Percentiles rank a stretch among this genome's conserved stretches.
Evolutionary conservation across 2,329 filamentous ascomycete species (phyloP).

Genomic region (Venturia aucupariae): DNA sequence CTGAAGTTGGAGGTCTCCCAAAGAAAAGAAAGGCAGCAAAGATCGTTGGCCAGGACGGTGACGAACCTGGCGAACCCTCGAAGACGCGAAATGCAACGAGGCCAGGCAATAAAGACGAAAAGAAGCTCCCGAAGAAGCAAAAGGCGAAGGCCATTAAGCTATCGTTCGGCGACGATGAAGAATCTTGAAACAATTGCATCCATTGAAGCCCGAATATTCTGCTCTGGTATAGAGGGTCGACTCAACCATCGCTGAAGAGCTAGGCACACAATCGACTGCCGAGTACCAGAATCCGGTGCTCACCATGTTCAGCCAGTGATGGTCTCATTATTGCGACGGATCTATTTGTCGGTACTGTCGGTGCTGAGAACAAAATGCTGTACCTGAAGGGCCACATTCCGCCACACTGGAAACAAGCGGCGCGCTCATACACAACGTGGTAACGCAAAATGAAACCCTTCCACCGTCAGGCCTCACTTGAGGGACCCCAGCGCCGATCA

Average conservation of each 20-base stretch:
- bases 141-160: constrained; percentile 16
- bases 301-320: neutral
- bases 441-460: neutral
- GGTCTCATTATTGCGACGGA: too few relatives aligned
- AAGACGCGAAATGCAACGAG: constrained; percentile 25
- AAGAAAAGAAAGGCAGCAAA: constrained; percentile 32
- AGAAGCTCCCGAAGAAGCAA: constrained; percentile 15
- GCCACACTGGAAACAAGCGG: neutral
- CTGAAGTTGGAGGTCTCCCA: constrained; percentile 24
- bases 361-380: too few relatives aligned
- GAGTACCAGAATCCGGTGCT: too few relatives aligned
- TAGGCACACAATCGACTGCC: neutral
- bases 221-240: too few relatives aligned
- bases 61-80: constrained; percentile 20
- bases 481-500: neutral
- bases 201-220: too few relatives aligned
- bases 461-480: neutral
- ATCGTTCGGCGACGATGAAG: constrained; percentile 16
- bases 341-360: too few relatives aligned
- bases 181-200: neutral
- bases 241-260: neutral
- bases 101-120: neutral
- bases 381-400: neutral
- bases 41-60: constrained; percentile 25
- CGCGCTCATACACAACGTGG: neutral